Base-by-base conservation (phyloP, 2,329 filamentous ascomycete species). In the Botryosphaeria dothidea region DNA sequence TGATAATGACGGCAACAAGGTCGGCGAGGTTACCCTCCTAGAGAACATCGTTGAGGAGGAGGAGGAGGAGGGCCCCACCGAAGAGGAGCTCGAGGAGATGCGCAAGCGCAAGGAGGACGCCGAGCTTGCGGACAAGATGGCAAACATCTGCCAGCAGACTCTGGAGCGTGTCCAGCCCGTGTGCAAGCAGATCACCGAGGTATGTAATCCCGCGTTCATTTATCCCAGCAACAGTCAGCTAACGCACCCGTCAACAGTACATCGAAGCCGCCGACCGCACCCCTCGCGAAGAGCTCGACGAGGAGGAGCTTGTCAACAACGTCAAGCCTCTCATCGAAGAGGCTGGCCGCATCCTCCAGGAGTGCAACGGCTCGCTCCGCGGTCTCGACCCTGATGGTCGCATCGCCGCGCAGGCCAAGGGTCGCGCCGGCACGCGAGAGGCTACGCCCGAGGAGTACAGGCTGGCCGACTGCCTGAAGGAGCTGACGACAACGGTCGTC, bases 291-390 rank as follows among this genome's bases (percentile, higher is more conserved):
- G 92, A 97, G 71, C 88, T 94, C 25, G 92, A 97, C 73, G 93
- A 97, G 76, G 92, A 97, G 73, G 86, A 91, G 70, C 87, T 97
- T 4, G 93, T 97, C 73, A 88, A 91, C 75, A 86, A 93, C 65
- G 92, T 97, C 71, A 92, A 90, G 78, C 93, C 93, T 0, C 84
- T 97, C 15, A 92, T 97, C 73, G 93, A 97, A 77, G 91, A 97
- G 77, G 93, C 89, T 54, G 86, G 88, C 62, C 88, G 88, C 69
- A 92, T 96, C 73, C 84, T 97, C 15, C 89, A 90, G 71, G 93
- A 97, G 78, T 90, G 90, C 78, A 95, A 97, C 74, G 92, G 93
- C 61, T 84, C 90, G 7, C 92, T 97, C 71, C 92, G 93, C 36
- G 92, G 91, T 6, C 87, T 97, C 60, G 93, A 97, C 72, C 93